Evolutionary conservation across 2,329 filamentous ascomycete genomes (phyloP), one percentile per base, ranked within the genome.

Genomic region (Venturiaceae sp.): DNA sequence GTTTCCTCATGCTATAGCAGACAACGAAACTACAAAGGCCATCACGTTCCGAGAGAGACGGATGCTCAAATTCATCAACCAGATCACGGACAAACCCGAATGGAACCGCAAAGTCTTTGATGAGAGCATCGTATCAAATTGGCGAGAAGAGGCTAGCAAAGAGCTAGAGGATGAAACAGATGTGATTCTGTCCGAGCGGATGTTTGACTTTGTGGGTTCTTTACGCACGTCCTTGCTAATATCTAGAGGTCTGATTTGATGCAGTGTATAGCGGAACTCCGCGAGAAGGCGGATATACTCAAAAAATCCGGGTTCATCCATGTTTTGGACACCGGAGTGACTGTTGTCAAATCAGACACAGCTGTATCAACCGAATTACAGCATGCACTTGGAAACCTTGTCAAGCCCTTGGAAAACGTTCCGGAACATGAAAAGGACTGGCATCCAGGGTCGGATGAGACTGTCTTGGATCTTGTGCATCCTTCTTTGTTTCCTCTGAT

Each of bases 401-500:
- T 71, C 88, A 1, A 79, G 84, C 58, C 66, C 0, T 71, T 88
- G 1, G 78, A 85, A 60, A 67, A 79, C 19, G 73, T 80, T 0
- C 76, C 79, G 0, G 76, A 80, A 6, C 59, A 71, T 0, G 57
- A 72, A 32, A 77, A 79, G 62, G 83, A 85, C 66, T 88, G 80
- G 77, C 82, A 87, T 67, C 84, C 84, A 0, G 72, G 76, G 5
- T 82, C 79, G 1, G 71, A 82, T 44, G 68, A 71, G 0, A 77
- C 76, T 57, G 82, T 87, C 4, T 75, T 84, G 0, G 79, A 87
- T 64, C 70, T 87, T 1, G 75, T 87, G 3, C 78, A 86, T 63
- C 83, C 83, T 1, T 86, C 82, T 0, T 39, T 66, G 7, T 66
- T 61, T 53, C 65, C 65, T 11, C 55, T 66, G 8, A 39, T 65